Conservation (phyloP, 2,329 filamentous ascomycete species). For the Bipolaris sorokiniana region DNA sequence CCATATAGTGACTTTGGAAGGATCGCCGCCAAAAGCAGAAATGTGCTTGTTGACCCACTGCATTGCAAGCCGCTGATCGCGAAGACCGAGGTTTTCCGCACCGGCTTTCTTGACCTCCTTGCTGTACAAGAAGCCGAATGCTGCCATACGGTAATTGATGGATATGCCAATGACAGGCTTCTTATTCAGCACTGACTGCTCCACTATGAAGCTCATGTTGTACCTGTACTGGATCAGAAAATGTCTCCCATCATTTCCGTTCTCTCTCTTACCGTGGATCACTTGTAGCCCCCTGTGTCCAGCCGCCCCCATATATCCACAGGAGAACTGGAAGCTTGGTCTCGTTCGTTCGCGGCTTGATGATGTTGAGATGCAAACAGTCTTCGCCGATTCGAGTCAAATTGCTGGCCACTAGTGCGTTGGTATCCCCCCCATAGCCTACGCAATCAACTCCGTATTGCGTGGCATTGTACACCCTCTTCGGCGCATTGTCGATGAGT, state of each 20-base stretch:
- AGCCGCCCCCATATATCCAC: constrained; percentile 46
- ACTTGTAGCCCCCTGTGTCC: constrained; percentile 42
- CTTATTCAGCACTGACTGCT: constrained; percentile 38
- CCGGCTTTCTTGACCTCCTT: constrained; percentile 46
- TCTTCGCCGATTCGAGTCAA: constrained; percentile 48
- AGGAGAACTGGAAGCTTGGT: constrained; percentile 34
- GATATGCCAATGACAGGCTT: constrained; percentile 45
- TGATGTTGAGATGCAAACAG: constrained; percentile 53
- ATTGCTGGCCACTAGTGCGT: constrained; percentile 26
- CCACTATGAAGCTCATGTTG: constrained; percentile 41
- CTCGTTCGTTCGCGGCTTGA: constrained; percentile 30
- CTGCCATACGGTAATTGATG: constrained; percentile 57
- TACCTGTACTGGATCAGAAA: constrained; percentile 20
- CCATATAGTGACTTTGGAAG: constrained; percentile 64
- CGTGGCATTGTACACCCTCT: constrained; percentile 23
- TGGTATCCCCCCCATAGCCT: constrained; percentile 38
- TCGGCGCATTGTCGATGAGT: constrained; percentile 21
- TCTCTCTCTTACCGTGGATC: constrained; percentile 32
- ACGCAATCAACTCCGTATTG: constrained; percentile 38
- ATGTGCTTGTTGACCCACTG: constrained; percentile 69
- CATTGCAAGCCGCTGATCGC: constrained; percentile 66
- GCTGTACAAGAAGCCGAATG: constrained; percentile 58
- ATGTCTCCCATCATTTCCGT: too few relatives aligned
- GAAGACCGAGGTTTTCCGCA: constrained; percentile 59
- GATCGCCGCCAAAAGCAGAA: constrained; percentile 58